Conservation (phyloP, 2,329 filamentous ascomycete genomes). For the Incumbomyces lentus region DNA sequence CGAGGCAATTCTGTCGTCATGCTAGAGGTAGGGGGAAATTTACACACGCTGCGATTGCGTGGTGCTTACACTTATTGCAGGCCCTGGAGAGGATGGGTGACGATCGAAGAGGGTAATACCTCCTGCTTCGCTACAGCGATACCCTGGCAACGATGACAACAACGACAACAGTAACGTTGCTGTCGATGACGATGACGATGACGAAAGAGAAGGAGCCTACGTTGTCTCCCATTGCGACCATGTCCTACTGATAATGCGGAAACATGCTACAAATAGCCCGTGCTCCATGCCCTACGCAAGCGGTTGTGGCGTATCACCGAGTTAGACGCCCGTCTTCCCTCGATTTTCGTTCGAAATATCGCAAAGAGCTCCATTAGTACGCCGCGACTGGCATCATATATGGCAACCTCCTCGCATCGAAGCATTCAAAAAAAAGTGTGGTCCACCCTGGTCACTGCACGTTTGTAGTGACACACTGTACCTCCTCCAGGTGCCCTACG, state of each 20-base stretch:
- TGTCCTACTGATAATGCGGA: too few species aligned
- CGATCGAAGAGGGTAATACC: constrained; percentile 13
- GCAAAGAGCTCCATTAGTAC: neutral
- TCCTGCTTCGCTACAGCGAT: neutral
- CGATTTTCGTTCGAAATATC: neutral
- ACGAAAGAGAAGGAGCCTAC: neutral
- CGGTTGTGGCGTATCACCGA: too few species aligned
- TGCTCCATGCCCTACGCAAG: too few species aligned
- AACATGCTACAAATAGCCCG: too few species aligned
- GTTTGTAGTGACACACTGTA: too few species aligned
- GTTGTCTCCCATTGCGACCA: neutral
- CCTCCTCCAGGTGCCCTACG: neutral
- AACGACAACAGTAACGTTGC: neutral
- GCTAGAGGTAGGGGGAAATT: constrained; percentile 55
- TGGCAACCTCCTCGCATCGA: too few species aligned
- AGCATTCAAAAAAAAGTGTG: neutral
- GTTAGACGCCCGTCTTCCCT: neutral
- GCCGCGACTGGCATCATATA: too few species aligned
- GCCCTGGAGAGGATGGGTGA: constrained; percentile 20
- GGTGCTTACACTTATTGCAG: neutral
- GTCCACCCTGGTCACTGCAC: neutral
- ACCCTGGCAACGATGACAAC: too few species aligned
- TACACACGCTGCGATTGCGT: constrained; percentile 7
- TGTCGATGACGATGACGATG: too few species aligned
- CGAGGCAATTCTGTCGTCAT: constrained; percentile 97